These are phyloP conservation scores for Chalaropsis ovoidea DNA, from an alignment of 2,329 filamentous ascomycete species.

Conservation along the genomic window DNA sequence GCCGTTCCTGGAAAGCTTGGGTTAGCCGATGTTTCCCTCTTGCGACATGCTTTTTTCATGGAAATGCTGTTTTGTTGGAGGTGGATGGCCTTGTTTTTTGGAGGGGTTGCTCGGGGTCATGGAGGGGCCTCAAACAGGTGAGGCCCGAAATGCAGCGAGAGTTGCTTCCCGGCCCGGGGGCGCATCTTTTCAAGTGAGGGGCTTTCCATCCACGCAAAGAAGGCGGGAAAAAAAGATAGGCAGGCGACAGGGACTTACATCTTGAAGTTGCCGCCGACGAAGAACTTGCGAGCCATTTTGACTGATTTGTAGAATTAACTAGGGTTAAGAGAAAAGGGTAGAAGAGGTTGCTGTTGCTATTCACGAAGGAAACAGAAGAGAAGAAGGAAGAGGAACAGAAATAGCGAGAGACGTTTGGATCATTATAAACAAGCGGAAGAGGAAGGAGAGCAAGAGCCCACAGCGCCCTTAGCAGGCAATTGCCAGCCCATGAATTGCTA, in stretches of 20 bases:
- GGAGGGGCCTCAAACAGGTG: not conserved
- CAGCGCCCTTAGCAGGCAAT: not conserved
- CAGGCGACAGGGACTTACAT: slow-evolving; percentile 52
- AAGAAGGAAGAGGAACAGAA: slow-evolving; percentile 8
- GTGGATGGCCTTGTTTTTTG: not conserved
- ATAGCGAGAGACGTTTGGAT: not conserved
- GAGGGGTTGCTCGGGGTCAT: not conserved
- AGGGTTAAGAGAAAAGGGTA: slow-evolving; percentile 2
- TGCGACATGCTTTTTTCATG: not conserved
- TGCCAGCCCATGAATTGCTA: not conserved
- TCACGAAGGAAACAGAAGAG: not conserved
- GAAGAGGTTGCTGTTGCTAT: not conserved
- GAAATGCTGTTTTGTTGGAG: not conserved
- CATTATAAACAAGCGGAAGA: not conserved
- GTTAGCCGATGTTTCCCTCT: not conserved
- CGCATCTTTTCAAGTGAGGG: slow-evolving; percentile 18
- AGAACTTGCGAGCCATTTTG: slow-evolving; percentile 91
- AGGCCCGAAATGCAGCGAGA: slow-evolving; percentile 21
- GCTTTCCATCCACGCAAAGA: not conserved
- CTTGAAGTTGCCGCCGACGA: slow-evolving; percentile 99
- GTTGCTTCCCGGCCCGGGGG: slow-evolving; percentile 25
- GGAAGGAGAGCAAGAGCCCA: not conserved
- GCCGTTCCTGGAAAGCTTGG: slow-evolving; percentile 63
- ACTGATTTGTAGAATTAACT: slow-evolving; percentile 31
- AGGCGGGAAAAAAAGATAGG: slow-evolving; percentile 4